phyloP scores from a whole-genome alignment of 164 flowering plant genomes.

The Stephania cephalantha region DNA sequence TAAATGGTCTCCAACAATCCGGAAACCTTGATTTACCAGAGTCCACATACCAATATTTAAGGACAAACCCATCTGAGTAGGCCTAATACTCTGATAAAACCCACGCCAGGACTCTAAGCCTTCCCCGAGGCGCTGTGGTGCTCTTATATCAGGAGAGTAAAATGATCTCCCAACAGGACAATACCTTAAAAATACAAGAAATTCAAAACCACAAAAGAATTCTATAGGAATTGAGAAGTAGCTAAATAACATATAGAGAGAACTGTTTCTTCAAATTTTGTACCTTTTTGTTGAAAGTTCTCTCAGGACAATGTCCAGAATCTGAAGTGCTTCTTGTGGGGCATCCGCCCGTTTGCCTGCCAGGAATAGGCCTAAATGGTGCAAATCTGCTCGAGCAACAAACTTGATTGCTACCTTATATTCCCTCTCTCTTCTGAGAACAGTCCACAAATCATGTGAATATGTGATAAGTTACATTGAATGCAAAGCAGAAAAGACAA shows the following conservation, averaged over 20 bases:
- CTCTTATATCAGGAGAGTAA: constrained; percentile 67
- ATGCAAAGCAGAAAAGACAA: background rate
- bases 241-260: background rate
- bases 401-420: constrained; percentile 75
- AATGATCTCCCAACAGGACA: constrained; percentile 83
- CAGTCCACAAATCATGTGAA: background rate
- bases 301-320: constrained; percentile 78
- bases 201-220: constrained; percentile 6
- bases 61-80: constrained; percentile 94
- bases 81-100: constrained; percentile 92
- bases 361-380: constrained; percentile 73
- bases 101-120: constrained; percentile 95
- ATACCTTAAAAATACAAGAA: constrained; percentile 33
- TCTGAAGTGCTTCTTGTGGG: constrained; percentile 80
- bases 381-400: constrained; percentile 69
- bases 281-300: constrained; percentile 77
- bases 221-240: too few relatives aligned
- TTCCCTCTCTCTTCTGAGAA: constrained; percentile 58
- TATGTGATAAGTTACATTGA: background rate
- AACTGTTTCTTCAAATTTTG: background rate
- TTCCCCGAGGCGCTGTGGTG: constrained; percentile 75
- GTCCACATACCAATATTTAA: constrained; percentile 64
- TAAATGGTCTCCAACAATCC: background rate
- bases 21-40: background rate
- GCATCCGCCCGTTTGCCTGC: constrained; percentile 84